Percentiles rank a stretch among this genome's conserved stretches.
These are phyloP conservation scores for Linnemannia exigua DNA, from an alignment of 192 early-diverging fungal genomes.

Conservation along the genomic window DNA sequence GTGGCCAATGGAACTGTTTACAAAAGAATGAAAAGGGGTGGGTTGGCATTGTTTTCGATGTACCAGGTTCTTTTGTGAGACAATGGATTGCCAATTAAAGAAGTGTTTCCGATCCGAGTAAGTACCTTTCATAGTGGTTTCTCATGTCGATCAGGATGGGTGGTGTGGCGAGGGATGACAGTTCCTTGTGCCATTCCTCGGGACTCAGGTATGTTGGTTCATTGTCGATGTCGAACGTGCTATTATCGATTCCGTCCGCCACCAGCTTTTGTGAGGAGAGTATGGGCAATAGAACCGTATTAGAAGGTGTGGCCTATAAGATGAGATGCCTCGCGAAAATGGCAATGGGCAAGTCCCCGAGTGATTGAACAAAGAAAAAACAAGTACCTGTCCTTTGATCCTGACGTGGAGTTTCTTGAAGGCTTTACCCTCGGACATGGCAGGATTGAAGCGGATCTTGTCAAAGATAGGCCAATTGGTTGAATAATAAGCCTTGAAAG, in stretches of 20 bases:
- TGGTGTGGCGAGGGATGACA: constrained; percentile 60
- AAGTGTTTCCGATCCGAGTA: neutral
- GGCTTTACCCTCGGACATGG: constrained; percentile 70
- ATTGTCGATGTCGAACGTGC: constrained; percentile 67
- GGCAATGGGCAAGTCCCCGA: neutral
- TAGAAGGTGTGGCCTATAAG: neutral
- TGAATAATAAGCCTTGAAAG: constrained; percentile 68
- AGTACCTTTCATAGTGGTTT: constrained; percentile 80
- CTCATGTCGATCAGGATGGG: constrained; percentile 82
- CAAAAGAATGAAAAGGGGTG: neutral
- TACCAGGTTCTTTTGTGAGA: neutral
- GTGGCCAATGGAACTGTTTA: constrained; percentile 72
- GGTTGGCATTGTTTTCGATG: neutral
- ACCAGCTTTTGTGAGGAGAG: constrained; percentile 62
- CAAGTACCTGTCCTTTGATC: constrained; percentile 67
- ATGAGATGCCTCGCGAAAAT: neutral
- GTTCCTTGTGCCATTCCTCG: constrained; percentile 74
- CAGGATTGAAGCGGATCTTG: constrained; percentile 74
- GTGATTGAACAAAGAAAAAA: constrained; percentile 12
- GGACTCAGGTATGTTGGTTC: constrained; percentile 77
- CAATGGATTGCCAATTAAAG: neutral
- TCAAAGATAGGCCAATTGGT: constrained; percentile 52
- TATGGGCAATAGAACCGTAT: neutral
- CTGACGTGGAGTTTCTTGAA: constrained; percentile 80
- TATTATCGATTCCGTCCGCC: constrained; percentile 66